These are phyloP conservation scores for Verticillium longisporum DNA, from an alignment of 2,329 filamentous ascomycete genomes.

Conservation along the genomic window DNA sequence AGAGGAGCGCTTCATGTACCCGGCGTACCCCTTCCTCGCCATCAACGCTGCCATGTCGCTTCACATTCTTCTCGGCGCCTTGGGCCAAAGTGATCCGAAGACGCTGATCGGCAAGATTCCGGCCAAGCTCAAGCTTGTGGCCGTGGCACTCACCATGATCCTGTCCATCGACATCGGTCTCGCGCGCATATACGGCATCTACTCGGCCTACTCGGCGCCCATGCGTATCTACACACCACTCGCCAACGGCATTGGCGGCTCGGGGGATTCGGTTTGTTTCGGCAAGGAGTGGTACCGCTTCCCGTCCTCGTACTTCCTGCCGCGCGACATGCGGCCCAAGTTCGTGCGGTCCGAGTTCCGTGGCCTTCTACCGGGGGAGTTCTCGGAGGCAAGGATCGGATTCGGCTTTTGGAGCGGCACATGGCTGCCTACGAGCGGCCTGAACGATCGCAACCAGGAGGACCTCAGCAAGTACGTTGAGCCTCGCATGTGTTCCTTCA, in stretches of 20 bases:
- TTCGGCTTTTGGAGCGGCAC: conserved; percentile 77
- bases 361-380: conserved; percentile 85
- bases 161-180: conserved; percentile 59
- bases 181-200: conserved; percentile 67
- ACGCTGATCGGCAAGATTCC: conserved; percentile 66
- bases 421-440: conserved; percentile 71
- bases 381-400: conserved; percentile 63
- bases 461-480: conserved; percentile 83
- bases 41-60: conserved; percentile 82
- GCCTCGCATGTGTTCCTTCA: conserved; percentile 67
- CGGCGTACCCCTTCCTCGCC: conserved; percentile 82
- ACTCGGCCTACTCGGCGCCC: conserved; percentile 79
- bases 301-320: conserved; percentile 86
- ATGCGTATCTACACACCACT: conserved; percentile 64
- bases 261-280: conserved; percentile 72
- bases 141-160: conserved; percentile 54
- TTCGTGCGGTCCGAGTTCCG: conserved; percentile 88
- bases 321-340: conserved; percentile 74
- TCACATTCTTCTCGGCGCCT: conserved; percentile 69
- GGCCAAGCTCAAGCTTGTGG: conserved; percentile 62
- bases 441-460: conserved; percentile 89
- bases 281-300: conserved; percentile 99
- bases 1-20: conserved; percentile 98
- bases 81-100: conserved; percentile 65
- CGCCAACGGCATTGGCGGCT: conserved; percentile 44